Percentiles rank a stretch among this genome's conserved stretches.
These are phyloP conservation scores for Magnusiomyces tetraspermus DNA, from an alignment of 1,139 yeast species.

Conservation along the genomic window DNA sequence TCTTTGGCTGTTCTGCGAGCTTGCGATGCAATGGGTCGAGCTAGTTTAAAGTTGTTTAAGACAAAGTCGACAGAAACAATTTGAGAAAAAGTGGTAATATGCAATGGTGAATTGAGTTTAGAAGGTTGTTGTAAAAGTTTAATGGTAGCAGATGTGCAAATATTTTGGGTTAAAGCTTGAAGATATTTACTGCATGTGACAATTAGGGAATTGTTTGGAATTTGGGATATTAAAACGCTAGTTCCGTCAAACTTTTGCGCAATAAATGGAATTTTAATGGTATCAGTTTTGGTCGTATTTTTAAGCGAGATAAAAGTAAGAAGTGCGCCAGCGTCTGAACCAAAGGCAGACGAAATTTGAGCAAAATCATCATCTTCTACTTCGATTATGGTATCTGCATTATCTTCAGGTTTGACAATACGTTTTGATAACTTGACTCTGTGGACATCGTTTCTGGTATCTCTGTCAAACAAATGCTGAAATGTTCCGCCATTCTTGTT, in stretches of 20 bases:
- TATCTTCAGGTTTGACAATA: not conserved
- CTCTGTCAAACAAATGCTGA: not conserved
- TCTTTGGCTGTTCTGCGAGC: not conserved
- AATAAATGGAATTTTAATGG: not conserved
- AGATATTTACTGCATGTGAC: conserved; percentile 1
- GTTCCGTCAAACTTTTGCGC: not conserved
- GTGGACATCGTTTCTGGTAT: not conserved
- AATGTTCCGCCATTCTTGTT: not conserved
- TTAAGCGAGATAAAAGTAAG: not conserved
- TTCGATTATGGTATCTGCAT: not conserved
- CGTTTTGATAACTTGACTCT: not conserved
- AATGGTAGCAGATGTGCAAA: not conserved
- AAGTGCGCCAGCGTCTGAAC: not conserved
- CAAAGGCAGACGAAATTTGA: not conserved
- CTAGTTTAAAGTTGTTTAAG: conserved; percentile 9
- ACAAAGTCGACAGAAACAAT: conserved; percentile 10
- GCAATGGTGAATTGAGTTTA: not conserved
- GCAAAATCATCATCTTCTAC: not conserved
- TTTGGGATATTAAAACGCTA: not conserved
- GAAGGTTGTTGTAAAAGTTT: not conserved
- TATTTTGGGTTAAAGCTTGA: not conserved
- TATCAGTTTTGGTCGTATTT: not conserved
- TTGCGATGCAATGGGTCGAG: not conserved
- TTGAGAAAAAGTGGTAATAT: conserved; percentile 8
- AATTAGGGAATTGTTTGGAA: not conserved